Conservation (phyloP, 345 rosid species). For the Fremontodendron californicum region DNA sequence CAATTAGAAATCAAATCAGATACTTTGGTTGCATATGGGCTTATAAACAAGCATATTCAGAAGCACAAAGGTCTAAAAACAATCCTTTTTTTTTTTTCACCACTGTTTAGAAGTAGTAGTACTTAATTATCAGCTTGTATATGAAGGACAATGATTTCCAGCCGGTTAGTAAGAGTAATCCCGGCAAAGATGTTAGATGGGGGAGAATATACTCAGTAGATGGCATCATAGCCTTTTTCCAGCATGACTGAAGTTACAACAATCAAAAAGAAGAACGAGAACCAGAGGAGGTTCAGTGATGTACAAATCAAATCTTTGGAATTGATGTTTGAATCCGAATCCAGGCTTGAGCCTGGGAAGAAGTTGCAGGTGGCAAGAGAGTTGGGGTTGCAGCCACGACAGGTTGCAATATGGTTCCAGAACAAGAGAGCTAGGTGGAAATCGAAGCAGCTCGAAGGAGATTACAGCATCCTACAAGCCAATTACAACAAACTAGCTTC, state of each 20-base stretch:
- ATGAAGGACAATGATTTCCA: background rate
- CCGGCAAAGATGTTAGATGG: constrained; percentile 35
- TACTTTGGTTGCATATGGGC: background rate
- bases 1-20: background rate
- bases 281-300: constrained; percentile 66
- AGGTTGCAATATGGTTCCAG: too few species aligned
- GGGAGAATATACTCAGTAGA: constrained; percentile 35
- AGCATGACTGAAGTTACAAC: constrained; percentile 11
- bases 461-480: constrained; percentile 41
- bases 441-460: too few species aligned
- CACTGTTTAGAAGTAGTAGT: too few species aligned
- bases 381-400: too few species aligned
- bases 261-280: constrained; percentile 45
- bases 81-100: background rate
- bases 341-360: too few species aligned
- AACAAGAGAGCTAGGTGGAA: too few species aligned
- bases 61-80: background rate
- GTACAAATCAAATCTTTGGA: constrained; percentile 78
- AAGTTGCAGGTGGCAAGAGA: too few species aligned
- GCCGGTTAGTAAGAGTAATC: background rate
- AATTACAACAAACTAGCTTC: constrained; percentile 52
- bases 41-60: background rate
- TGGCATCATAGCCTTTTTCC: constrained; percentile 28
- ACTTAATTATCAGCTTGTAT: background rate
- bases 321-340: too few species aligned